Base-by-base conservation (phyloP, 2,329 filamentous ascomycete genomes). In the Zasmidium angulare region DNA sequence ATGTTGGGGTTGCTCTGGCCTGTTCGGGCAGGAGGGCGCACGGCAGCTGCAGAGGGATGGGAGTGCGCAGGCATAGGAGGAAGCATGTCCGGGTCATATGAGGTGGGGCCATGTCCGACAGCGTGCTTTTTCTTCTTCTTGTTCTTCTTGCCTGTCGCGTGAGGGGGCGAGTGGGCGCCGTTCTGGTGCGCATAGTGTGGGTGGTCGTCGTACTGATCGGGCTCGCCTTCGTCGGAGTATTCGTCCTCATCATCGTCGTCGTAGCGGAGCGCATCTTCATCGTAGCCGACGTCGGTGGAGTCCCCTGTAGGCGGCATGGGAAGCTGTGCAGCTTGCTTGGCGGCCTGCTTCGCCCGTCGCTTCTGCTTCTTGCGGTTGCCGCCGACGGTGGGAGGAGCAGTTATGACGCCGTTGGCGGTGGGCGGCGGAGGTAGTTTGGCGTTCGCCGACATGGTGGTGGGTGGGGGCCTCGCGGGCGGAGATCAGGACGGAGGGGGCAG, bases 351-450 rank as follows among this genome's bases (percentile, higher is more conserved):
- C 72, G 90, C 89, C 66, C 93, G 86, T 67, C 93, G 86, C 82
- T 96, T 97, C 76, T 95, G 90, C 81, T 97, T 98, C 82, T 97
- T 97, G 72, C 90, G 87, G 77, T 96, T 97, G 53, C 93, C 88
- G 9, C 81, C 71, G 11, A 56, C 53, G 4, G 62, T 46, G 19
- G 75, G 61, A 48, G 72, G 66, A 53, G 63, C 73, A 26, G 72
- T 71, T 26, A 74, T 65, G 65, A 77, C 69, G 68, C 76, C 76
- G 71, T 78, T 79, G 66, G 69, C 47, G 29, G 66, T 31, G 46
- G 63, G 56, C 56, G 62, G 63, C 22, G 64, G 56, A 17, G 58
- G 60, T 65, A 75, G 70, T 31, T 67, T 70, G 60, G 68, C 14
- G 46, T 51, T 50, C 48, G 59, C 48, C 53, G 64, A 58, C 62